A percentile compares a stretch with the other conserved stretches of the same genome.
Conservation (phyloP, 768 basidiomycete genomes). For the Mycena maculata region DNA sequence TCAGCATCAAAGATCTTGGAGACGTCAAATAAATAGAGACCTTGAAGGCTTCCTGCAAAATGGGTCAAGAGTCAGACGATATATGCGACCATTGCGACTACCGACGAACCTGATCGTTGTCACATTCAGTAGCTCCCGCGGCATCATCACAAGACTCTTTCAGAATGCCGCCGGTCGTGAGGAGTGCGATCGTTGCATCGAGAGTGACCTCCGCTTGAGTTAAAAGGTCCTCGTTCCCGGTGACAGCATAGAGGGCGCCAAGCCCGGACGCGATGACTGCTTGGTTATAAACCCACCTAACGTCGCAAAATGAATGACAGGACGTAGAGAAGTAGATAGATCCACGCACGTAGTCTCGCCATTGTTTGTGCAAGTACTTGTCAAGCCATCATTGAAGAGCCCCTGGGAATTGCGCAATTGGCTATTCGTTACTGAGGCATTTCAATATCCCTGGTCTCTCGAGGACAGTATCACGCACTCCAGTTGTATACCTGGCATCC, state of each 20-base stretch:
- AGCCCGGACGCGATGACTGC: conserved; percentile 67
- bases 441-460: background rate
- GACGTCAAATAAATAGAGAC: conserved; percentile 28
- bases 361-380: conserved; percentile 53
- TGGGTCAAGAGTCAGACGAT: background rate
- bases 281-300: conserved; percentile 38
- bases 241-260: conserved; percentile 57
- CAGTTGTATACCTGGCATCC: conserved; percentile 47
- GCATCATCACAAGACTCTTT: conserved; percentile 66
- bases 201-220: conserved; percentile 63
- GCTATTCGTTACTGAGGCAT: conserved; percentile 49
- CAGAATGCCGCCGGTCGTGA: conserved; percentile 55
- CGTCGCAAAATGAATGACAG: background rate
- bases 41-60: conserved; percentile 57
- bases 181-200: conserved; percentile 57
- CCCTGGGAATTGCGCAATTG: conserved; percentile 59
- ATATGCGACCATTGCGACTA: background rate
- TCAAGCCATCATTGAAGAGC: conserved; percentile 59
- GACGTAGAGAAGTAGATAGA: conserved; percentile 50
- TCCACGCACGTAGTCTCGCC: conserved; percentile 70
- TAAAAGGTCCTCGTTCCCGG: conserved; percentile 51
- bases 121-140: conserved; percentile 58
- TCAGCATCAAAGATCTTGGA: background rate
- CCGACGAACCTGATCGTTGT: conserved; percentile 56
- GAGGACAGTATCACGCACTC: conserved; percentile 39